Conservation (phyloP, 352 stramenopile genomes). For the Phytophthora crassamura region DNA sequence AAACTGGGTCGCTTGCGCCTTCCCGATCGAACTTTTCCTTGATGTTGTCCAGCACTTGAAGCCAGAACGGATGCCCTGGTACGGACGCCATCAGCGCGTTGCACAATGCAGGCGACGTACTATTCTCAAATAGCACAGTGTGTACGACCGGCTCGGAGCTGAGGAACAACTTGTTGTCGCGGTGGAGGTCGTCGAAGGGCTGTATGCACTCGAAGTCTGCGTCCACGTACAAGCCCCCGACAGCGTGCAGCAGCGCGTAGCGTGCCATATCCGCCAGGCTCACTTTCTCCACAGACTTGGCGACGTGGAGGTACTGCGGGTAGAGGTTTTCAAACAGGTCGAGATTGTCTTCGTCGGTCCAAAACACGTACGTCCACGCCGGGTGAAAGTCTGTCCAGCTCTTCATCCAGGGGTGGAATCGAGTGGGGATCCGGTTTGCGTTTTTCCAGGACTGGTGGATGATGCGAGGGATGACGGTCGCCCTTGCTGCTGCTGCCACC, state of each 20-base stretch:
- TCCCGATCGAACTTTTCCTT: constrained; percentile 45
- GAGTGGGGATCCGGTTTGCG: constrained; percentile 41
- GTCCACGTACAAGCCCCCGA: constrained; percentile 63
- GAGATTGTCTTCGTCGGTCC: constrained; percentile 63
- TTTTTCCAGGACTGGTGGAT: constrained; percentile 72
- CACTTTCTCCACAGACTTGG: constrained; percentile 49
- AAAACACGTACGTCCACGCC: constrained; percentile 65
- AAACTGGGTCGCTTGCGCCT: constrained; percentile 34
- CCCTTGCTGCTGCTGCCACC: no score
- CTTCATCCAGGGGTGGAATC: constrained; percentile 64
- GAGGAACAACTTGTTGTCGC: constrained; percentile 45
- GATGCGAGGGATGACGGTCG: constrained; percentile 43
- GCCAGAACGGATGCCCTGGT: constrained; percentile 57
- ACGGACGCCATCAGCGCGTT: constrained; percentile 65
- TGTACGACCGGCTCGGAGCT: constrained; percentile 54
- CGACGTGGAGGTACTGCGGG: constrained; percentile 51
- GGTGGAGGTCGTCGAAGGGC: constrained; percentile 46
- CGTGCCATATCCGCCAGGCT: constrained; percentile 58
- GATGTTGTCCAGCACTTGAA: constrained; percentile 60
- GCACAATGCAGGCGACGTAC: constrained; percentile 40
- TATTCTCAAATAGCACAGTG: constrained; percentile 52
- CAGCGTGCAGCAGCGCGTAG: constrained; percentile 57
- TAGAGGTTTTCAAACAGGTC: constrained; percentile 54
- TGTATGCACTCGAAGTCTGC: constrained; percentile 60
- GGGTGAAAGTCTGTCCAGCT: constrained; percentile 51